Percentiles rank a stretch among this genome's conserved stretches.
Evolutionary conservation across 2,329 filamentous ascomycete species (phyloP).

Genomic region (Fusarium abutilonis): DNA sequence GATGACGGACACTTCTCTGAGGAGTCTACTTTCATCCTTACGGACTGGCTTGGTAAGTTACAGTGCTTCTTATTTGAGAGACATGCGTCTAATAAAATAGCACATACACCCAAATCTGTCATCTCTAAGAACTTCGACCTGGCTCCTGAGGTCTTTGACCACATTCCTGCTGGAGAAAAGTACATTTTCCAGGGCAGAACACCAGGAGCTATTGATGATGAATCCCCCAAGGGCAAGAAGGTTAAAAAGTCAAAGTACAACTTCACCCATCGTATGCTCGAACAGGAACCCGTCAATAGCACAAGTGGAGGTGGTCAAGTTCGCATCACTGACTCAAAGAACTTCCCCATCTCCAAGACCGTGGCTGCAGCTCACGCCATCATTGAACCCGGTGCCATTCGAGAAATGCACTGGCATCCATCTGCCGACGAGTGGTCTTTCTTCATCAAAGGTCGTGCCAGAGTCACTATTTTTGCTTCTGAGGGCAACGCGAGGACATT

Average conservation of each 20-base stretch:
- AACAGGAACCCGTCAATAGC: constrained; percentile 71
- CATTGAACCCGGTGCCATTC: constrained; percentile 75
- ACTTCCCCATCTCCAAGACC: constrained; percentile 78
- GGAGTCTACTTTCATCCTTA: constrained; percentile 76
- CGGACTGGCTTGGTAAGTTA: constrained; percentile 72
- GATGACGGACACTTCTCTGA: constrained; percentile 64
- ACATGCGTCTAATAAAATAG: constrained; percentile 49
- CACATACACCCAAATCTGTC: constrained; percentile 76
- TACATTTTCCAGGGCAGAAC: constrained; percentile 80
- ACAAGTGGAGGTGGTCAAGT: constrained; percentile 70
- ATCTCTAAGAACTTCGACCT: constrained; percentile 80
- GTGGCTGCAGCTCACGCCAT: constrained; percentile 77
- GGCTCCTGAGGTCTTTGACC: constrained; percentile 73
- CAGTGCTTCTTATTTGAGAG: fast-evolving
- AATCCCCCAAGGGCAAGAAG: constrained; percentile 67
- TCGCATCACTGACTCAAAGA: constrained; percentile 78
- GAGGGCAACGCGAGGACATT: constrained; percentile 77
- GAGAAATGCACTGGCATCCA: constrained; percentile 87
- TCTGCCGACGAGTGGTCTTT: constrained; percentile 84
- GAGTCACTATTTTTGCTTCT: constrained; percentile 78
- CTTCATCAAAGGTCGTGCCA: constrained; percentile 76
- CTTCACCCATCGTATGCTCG: constrained; percentile 78
- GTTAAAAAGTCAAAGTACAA: constrained; percentile 74
- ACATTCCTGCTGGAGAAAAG: constrained; percentile 73
- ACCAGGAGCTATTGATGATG: constrained; percentile 71